phyloP scores from a whole-genome alignment of 768 basidiomycete genomes.

The Suillus brevipes region DNA sequence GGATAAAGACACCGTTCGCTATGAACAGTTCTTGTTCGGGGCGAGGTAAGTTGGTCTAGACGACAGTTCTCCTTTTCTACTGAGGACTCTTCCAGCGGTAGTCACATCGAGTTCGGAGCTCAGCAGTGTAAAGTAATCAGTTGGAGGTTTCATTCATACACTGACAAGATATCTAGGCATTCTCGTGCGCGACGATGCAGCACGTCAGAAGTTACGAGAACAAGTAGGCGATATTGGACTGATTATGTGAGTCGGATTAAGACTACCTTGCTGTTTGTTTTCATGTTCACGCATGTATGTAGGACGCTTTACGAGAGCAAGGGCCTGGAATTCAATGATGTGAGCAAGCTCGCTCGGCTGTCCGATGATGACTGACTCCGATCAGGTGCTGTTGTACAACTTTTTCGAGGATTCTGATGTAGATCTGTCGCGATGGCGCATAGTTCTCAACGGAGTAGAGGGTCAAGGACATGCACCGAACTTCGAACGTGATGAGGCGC shows the following conservation, averaged over 20 bases:
- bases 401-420: constrained; percentile 68
- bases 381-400: constrained; percentile 69
- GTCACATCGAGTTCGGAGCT: constrained; percentile 59
- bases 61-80: not conserved
- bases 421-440: constrained; percentile 56
- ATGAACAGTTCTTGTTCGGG: constrained; percentile 60
- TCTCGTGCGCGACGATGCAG: constrained; percentile 62
- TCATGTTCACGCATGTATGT: not conserved
- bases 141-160: not conserved
- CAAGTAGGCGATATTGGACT: constrained; percentile 60
- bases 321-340: constrained; percentile 28
- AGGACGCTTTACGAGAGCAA: constrained; percentile 37
- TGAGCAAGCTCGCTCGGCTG: not conserved
- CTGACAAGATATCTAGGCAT: constrained; percentile 46
- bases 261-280: not conserved
- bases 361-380: not conserved
- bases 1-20: constrained; percentile 41
- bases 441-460: constrained; percentile 47
- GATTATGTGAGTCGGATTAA: constrained; percentile 47
- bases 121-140: constrained; percentile 52
- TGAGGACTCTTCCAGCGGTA: constrained; percentile 37
- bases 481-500: constrained; percentile 44
- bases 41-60: constrained; percentile 36
- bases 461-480: constrained; percentile 38
- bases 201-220: constrained; percentile 44